Base-by-base conservation (phyloP, 257 asterid genomes). In the Gentiana straminea region DNA sequence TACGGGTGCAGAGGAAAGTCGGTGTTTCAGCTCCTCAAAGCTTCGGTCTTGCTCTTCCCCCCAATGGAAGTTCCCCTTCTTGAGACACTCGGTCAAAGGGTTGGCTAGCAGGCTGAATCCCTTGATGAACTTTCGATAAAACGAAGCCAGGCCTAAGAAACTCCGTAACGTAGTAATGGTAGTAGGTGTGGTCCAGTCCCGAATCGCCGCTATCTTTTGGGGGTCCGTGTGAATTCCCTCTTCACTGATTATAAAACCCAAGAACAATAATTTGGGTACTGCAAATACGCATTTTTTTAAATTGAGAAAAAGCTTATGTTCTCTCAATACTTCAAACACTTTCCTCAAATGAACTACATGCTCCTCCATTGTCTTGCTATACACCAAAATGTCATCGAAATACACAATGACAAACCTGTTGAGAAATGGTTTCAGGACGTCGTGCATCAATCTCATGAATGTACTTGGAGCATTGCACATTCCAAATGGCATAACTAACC, bases 401-500 rank as follows among this genome's bases (percentile, higher is more conserved):
- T 51, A 61, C 0, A 49, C 15, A 7, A 48, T 24, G 2, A 11
- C 51, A 6, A 48, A 48, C 13, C 32, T 15, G 1, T 35, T 35
- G 1, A 51, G 1, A 11, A 51, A 51, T 3, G 54, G 8, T 5
- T 15, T 13, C 2, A 51, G 54, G 4, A 6, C 54, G 3, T 51
- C 10, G 1, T 11, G 33, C 32, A 54, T 33, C 1, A 62, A 4
- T 5, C 55, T 51, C 37, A 51, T 51, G 8, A 4, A 51, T 0
- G 13, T 62, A 8, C 41, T 53, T 3, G 53, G 60, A 0, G 62
- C 38, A 35, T 64, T 64, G 2, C 50, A 54, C 1, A 64, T 37
- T 0, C 51, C 57, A 55, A 64, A 55, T 0, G 68, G 55, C 61
- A 64, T 55, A 0, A 44, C 68, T 9, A 54, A 12, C 55, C 61